Conservation (phyloP, 108 stramenopile genomes). For the Fragilaria radians region DNA sequence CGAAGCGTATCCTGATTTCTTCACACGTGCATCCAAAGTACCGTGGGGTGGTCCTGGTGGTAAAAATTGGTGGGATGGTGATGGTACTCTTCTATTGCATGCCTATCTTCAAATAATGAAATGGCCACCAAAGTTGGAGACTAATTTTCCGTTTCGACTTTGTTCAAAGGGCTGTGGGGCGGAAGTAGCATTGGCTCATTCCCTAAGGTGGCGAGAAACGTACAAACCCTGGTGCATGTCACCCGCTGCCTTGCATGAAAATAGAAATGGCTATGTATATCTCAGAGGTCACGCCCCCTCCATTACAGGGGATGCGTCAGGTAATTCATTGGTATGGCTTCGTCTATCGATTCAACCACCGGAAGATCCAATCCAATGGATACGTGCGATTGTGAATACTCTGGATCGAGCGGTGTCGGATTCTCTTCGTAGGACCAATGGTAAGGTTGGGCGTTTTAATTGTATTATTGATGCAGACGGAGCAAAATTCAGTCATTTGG, state of each 20-base stretch:
- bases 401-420: conserved; percentile 54
- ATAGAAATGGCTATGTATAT: conserved; percentile 51
- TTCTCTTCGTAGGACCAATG: conserved; percentile 32
- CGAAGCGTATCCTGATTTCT: conserved; percentile 8
- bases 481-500: conserved; percentile 28
- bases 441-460: conserved; percentile 64
- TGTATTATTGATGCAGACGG: conserved; percentile 49
- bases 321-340: conserved; percentile 58
- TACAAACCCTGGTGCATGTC: conserved; percentile 62
- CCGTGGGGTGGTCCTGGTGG: conserved; percentile 23
- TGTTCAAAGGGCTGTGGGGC: conserved; percentile 51
- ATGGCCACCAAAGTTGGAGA: conserved; percentile 23
- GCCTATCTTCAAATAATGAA: conserved; percentile 43
- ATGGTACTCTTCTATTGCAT: conserved; percentile 11
- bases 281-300: conserved; percentile 45
- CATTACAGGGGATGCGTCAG: conserved; percentile 4
- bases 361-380: conserved; percentile 27
- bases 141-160: conserved; percentile 54
- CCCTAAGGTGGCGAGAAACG: conserved; percentile 62
- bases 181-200: conserved; percentile 48
- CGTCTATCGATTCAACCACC: conserved; percentile 31
- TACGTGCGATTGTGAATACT: conserved; percentile 38
- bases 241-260: conserved; percentile 38
- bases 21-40: conserved; percentile 10
- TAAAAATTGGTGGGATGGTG: not conserved